phyloP scores from a whole-genome alignment of 805 yeast genomes.

The Candida incommunis region DNA sequence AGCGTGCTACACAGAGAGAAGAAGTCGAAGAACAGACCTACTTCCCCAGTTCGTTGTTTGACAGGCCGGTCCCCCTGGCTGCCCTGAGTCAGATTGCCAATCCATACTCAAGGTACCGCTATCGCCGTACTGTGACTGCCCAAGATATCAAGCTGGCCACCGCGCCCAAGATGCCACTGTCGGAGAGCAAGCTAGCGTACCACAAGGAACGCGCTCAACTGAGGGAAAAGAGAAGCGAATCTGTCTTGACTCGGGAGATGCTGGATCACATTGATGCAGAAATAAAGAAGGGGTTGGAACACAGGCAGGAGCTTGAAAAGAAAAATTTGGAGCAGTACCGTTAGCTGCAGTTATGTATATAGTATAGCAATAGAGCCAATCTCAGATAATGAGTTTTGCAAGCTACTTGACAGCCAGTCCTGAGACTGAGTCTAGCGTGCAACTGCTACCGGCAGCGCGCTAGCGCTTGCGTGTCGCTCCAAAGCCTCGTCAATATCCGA shows the following conservation, averaged over 20 bases:
- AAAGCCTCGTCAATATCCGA: no score
- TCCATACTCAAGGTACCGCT: constrained; percentile 46
- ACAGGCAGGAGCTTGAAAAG: neutral
- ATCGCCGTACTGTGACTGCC: constrained; percentile 39
- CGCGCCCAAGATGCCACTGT: constrained; percentile 67
- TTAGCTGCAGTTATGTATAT: neutral
- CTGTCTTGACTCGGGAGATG: constrained; percentile 35
- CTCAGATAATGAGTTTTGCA: no score
- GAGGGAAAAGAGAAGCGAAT: constrained; percentile 19
- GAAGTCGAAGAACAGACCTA: constrained; percentile 58
- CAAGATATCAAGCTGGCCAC: constrained; percentile 46
- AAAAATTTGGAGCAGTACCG: neutral
- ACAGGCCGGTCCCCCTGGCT: constrained; percentile 53
- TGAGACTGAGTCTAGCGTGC: no score
- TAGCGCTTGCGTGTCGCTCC: no score
- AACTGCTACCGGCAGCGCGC: no score
- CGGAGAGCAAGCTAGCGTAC: constrained; percentile 32
- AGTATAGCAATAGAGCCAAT: no score
- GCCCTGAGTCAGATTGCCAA: constrained; percentile 61
- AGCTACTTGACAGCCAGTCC: no score
- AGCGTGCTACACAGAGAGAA: constrained; percentile 40
- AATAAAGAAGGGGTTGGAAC: constrained; percentile 14
- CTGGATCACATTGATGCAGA: constrained; percentile 37
- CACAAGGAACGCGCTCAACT: constrained; percentile 19
- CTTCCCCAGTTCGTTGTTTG: constrained; percentile 52